A percentile compares a stretch with the other conserved stretches of the same genome.
Conservation (phyloP, 352 stramenopile species). For the Plasmopara halstedii region DNA sequence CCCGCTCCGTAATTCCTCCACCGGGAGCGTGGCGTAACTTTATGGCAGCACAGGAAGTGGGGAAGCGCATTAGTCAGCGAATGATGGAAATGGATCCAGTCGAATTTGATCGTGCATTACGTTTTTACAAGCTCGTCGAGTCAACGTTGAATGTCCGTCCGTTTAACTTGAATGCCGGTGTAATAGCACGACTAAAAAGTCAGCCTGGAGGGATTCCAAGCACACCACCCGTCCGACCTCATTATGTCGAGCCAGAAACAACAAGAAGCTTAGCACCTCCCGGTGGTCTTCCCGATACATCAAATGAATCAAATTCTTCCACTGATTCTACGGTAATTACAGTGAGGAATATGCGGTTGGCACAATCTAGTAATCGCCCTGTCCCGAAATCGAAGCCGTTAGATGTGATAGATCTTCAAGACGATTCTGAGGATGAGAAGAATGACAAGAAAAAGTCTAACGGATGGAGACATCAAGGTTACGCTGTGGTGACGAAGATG, state of each 20-base stretch:
- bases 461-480: not conserved
- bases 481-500: not conserved
- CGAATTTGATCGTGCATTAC: slow-evolving; percentile 21
- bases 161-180: slow-evolving; percentile 15
- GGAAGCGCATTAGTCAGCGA: slow-evolving; percentile 22
- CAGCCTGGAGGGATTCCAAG: not conserved
- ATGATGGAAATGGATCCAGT: slow-evolving; percentile 25
- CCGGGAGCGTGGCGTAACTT: slow-evolving; percentile 28
- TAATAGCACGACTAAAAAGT: slow-evolving; percentile 3
- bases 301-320: slow-evolving; percentile 4
- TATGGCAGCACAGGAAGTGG: slow-evolving; percentile 21
- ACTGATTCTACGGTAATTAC: slow-evolving; percentile 1
- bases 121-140: slow-evolving; percentile 33
- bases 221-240: slow-evolving; percentile 1
- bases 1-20: slow-evolving; percentile 6
- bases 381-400: not conserved
- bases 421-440: slow-evolving; percentile 25
- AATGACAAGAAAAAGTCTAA: not conserved
- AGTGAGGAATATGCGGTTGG: slow-evolving; percentile 2
- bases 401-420: slow-evolving; percentile 25
- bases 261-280: slow-evolving; percentile 6
- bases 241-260: slow-evolving; percentile 9
- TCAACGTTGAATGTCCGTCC: slow-evolving; percentile 20
- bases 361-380: not conserved
- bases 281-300: not conserved